Evolutionary conservation across 768 basidiomycete genomes (phyloP).

Genomic region (Lentinula edodes): DNA sequence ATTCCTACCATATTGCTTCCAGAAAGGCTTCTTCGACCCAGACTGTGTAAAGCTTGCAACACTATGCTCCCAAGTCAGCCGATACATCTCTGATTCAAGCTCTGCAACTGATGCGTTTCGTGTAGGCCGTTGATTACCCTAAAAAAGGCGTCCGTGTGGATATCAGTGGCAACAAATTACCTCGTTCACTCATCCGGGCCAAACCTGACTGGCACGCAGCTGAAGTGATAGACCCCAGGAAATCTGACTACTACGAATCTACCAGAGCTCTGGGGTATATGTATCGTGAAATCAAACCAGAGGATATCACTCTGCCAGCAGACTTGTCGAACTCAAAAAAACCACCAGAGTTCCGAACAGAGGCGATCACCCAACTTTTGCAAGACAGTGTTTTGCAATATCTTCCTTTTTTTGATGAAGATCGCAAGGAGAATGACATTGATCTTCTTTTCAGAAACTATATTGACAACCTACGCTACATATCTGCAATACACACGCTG

Average conservation of each 20-base stretch:
- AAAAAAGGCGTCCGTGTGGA: slow-evolving; percentile 70
- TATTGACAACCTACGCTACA: slow-evolving; percentile 62
- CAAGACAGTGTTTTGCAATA: slow-evolving; percentile 20
- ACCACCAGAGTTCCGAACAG: slow-evolving; percentile 15
- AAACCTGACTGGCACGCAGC: slow-evolving; percentile 79
- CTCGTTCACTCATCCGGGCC: slow-evolving; percentile 51
- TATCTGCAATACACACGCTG: slow-evolving; percentile 62
- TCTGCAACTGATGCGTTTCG: background rate
- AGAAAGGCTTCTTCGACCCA: slow-evolving; percentile 59
- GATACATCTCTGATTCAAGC: background rate
- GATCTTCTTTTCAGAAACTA: slow-evolving; percentile 46
- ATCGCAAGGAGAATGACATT: slow-evolving; percentile 21
- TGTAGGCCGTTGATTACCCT: slow-evolving; percentile 73
- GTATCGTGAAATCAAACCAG: slow-evolving; percentile 54
- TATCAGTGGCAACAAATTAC: slow-evolving; percentile 38
- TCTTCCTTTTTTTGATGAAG: slow-evolving; percentile 15
- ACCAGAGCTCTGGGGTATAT: slow-evolving; percentile 65
- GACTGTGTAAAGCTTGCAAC: slow-evolving; percentile 54
- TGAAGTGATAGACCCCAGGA: slow-evolving; percentile 46
- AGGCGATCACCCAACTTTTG: slow-evolving; percentile 35
- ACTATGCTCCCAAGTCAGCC: slow-evolving; percentile 46
- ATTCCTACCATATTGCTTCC: background rate
- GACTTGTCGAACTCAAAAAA: background rate
- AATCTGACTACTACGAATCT: slow-evolving; percentile 69
- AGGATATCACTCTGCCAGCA: slow-evolving; percentile 15